These are phyloP conservation scores for Diaporthe sp. DNA, from an alignment of 2,329 filamentous ascomycete genomes.

Conservation along the genomic window DNA sequence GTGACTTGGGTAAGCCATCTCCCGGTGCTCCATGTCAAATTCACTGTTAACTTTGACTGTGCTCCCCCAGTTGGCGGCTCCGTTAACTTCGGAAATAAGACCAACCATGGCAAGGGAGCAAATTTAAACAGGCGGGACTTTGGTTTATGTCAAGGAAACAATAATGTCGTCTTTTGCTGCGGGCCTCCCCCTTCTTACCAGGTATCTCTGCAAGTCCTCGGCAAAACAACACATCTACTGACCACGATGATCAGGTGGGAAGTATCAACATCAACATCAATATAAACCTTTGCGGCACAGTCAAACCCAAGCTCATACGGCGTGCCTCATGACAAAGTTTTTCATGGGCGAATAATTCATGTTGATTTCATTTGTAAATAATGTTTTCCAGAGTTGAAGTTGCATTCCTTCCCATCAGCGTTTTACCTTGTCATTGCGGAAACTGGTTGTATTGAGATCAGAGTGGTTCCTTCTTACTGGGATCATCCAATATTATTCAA, in stretches of 20 bases:
- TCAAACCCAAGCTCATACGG: conserved; percentile 1
- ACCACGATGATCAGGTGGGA: not conserved
- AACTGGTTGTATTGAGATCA: not conserved
- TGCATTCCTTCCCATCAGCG: not conserved
- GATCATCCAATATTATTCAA: not conserved
- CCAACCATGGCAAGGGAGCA: conserved; percentile 3
- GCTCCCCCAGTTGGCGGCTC: not conserved
- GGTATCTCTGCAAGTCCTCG: not conserved
- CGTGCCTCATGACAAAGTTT: not conserved
- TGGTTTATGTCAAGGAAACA: conserved; percentile 6
- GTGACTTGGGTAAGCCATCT: not conserved
- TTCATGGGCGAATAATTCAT: not conserved
- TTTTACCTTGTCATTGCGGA: not conserved
- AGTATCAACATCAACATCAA: conserved; percentile 19
- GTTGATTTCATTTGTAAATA: not conserved
- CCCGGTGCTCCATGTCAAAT: not conserved
- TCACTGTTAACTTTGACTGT: not conserved
- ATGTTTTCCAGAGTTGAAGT: not conserved
- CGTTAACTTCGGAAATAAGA: conserved; percentile 5
- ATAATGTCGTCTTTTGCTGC: conserved; percentile 1
- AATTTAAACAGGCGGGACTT: conserved; percentile 4
- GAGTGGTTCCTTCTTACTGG: no score
- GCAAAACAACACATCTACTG: not conserved
- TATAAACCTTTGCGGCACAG: conserved; percentile 10
- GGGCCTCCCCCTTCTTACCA: conserved; percentile 1